Conservation (phyloP, 2,329 filamentous ascomycete genomes). For the Aureobasidium sp. region DNA sequence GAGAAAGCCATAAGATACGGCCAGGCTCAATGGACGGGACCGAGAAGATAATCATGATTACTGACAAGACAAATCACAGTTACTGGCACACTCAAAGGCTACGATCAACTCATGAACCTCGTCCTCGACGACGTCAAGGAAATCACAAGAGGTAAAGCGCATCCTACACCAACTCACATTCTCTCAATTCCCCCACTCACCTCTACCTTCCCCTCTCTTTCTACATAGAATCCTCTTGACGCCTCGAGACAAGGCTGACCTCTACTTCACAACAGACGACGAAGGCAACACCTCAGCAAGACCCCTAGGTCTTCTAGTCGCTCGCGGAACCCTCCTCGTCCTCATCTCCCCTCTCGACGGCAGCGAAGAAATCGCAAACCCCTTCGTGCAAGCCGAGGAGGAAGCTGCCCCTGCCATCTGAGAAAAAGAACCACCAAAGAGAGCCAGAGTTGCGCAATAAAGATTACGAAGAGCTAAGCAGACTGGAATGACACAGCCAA, state of each 20-base stretch:
- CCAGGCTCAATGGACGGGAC: background rate
- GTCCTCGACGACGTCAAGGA: conserved; percentile 94
- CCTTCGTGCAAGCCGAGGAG: conserved; percentile 68
- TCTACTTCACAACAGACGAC: conserved; percentile 57
- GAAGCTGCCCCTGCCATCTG: conserved; percentile 18
- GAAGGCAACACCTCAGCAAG: conserved; percentile 81
- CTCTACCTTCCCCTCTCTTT: accelerated
- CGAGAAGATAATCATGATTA: background rate
- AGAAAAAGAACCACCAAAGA: background rate
- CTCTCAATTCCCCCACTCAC: background rate
- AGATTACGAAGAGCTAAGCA: background rate
- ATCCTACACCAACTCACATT: background rate
- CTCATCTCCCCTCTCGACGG: conserved; percentile 89
- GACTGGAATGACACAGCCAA: background rate
- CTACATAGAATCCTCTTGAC: background rate
- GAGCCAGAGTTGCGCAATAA: background rate
- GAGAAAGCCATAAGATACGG: no score
- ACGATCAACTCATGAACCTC: conserved; percentile 95
- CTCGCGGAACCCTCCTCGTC: conserved; percentile 84
- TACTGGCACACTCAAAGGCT: conserved; percentile 83
- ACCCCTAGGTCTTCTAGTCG: conserved; percentile 78
- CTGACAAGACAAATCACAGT: conserved; percentile 46
- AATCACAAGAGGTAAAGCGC: conserved; percentile 65
- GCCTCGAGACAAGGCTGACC: conserved; percentile 38
- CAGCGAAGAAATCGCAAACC: conserved; percentile 92